These are phyloP conservation scores for Mycena amicta DNA, from an alignment of 768 basidiomycete genomes.

Conservation along the genomic window DNA sequence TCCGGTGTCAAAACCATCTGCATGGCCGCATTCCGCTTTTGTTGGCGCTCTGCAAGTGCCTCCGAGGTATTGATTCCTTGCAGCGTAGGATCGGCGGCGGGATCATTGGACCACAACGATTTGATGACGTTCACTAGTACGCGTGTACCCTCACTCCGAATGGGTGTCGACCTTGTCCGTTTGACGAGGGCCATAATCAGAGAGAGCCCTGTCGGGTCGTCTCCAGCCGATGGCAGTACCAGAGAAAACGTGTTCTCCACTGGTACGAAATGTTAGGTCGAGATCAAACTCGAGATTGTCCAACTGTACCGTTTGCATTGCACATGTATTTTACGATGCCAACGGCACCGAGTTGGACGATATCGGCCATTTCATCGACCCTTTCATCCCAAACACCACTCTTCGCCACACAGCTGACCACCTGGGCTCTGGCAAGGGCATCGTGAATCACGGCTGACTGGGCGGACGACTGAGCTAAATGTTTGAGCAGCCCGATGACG, in stretches of 20 bases:
- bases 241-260: conserved; percentile 54
- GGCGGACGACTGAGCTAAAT: conserved; percentile 74
- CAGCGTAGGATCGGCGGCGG: conserved; percentile 26
- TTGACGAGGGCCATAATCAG: conserved; percentile 75
- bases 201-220: conserved; percentile 52
- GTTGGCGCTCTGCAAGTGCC: conserved; percentile 42
- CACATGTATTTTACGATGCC: conserved; percentile 90
- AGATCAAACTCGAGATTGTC: background rate
- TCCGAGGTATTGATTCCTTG: conserved; percentile 32
- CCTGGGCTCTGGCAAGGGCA: conserved; percentile 58
- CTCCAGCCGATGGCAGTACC: conserved; percentile 47
- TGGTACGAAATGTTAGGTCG: conserved; percentile 14
- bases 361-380: conserved; percentile 78
- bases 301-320: conserved; percentile 59
- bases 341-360: conserved; percentile 86
- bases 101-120: conserved; percentile 67
- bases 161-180: conserved; percentile 78
- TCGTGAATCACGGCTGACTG: conserved; percentile 60
- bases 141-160: conserved; percentile 89
- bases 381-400: conserved; percentile 73
- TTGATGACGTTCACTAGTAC: conserved; percentile 85
- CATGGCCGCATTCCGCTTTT: conserved; percentile 57
- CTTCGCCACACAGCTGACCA: conserved; percentile 61
- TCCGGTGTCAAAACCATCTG: conserved; percentile 52
- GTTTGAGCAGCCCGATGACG: conserved; percentile 82